phyloP scores from a whole-genome alignment of 208 protist genomes.

The Herpetomonas tarakana region DNA sequence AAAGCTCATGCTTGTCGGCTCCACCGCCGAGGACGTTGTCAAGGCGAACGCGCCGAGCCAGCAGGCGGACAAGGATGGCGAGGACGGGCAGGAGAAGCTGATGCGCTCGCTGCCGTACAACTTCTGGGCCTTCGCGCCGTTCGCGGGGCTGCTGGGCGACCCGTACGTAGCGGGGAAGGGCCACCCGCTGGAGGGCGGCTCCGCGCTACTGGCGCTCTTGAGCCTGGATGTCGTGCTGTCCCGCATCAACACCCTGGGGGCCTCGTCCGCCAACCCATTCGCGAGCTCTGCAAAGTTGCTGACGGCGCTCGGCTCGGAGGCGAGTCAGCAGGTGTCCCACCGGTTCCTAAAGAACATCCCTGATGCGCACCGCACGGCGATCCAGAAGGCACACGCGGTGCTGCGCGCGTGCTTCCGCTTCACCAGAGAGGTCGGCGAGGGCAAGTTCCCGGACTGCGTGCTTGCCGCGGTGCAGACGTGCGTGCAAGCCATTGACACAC shows the following conservation, averaged over 20 bases:
- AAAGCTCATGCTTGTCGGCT: constrained; percentile 64
- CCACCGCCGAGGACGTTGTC: constrained; percentile 33
- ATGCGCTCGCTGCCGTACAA: constrained; percentile 26
- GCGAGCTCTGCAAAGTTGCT: constrained; percentile 19
- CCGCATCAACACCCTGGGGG: constrained; percentile 46
- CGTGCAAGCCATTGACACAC: constrained; percentile 20
- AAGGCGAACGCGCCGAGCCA: constrained; percentile 22
- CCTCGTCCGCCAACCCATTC: neutral
- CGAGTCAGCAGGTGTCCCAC: constrained; percentile 22
- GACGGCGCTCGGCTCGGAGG: constrained; percentile 20
- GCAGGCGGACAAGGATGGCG: constrained; percentile 27
- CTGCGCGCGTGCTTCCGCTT: constrained; percentile 42
- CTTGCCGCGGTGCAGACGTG: constrained; percentile 22
- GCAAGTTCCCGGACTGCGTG: constrained; percentile 26
- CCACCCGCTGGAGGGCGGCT: constrained; percentile 41
- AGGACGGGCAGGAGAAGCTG: constrained; percentile 24
- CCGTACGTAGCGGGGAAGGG: constrained; percentile 51
- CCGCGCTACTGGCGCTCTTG: constrained; percentile 24
- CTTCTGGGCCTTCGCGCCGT: constrained; percentile 58
- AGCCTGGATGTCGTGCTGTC: constrained; percentile 43
- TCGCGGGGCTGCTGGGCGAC: constrained; percentile 56
- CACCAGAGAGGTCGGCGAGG: constrained; percentile 19
- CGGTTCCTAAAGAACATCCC: constrained; percentile 27
- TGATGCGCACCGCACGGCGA: constrained; percentile 22
- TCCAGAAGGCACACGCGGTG: constrained; percentile 37